These are phyloP conservation scores for Melastoma candidum DNA, from an alignment of 441 rosid species.

Conservation along the genomic window DNA sequence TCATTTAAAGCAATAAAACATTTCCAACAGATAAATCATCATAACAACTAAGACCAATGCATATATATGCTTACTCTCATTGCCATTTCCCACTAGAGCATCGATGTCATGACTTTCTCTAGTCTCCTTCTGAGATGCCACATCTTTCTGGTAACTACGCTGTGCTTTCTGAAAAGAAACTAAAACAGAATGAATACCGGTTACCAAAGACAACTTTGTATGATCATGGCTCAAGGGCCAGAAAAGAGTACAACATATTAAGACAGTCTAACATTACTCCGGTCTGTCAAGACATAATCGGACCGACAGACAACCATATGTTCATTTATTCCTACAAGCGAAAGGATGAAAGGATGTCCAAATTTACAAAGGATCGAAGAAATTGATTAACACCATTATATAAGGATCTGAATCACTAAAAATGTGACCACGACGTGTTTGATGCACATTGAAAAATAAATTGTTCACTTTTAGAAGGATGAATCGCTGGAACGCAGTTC, in stretches of 20 bases:
- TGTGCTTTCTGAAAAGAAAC: slow-evolving; percentile 57
- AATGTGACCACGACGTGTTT: too few relatives aligned
- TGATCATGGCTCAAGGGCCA: not conserved
- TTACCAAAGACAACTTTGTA: slow-evolving; percentile 4
- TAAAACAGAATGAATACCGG: slow-evolving; percentile 3
- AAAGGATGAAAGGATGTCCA: too few relatives aligned
- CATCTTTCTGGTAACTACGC: slow-evolving; percentile 85
- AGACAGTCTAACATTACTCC: too few relatives aligned
- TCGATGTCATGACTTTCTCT: slow-evolving; percentile 42
- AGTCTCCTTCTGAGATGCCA: slow-evolving; percentile 47
- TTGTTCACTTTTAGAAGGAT: too few relatives aligned
- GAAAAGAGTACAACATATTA: not conserved
- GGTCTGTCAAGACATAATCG: too few relatives aligned
- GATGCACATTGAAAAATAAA: too few relatives aligned
- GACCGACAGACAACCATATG: too few relatives aligned
- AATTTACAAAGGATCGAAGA: too few relatives aligned
- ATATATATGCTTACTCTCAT: slow-evolving; percentile 33
- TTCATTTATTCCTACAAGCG: too few relatives aligned
- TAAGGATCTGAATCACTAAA: too few relatives aligned
- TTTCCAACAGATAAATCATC: slow-evolving; percentile 14
- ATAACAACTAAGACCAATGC: not conserved
- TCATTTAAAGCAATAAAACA: slow-evolving; percentile 24
- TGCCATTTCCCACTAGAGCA: slow-evolving; percentile 30
- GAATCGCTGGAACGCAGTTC: too few relatives aligned
- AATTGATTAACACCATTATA: too few relatives aligned